Base-by-base conservation (phyloP, 2,329 filamentous ascomycete genomes). In the Coniochaeta prunicola region DNA sequence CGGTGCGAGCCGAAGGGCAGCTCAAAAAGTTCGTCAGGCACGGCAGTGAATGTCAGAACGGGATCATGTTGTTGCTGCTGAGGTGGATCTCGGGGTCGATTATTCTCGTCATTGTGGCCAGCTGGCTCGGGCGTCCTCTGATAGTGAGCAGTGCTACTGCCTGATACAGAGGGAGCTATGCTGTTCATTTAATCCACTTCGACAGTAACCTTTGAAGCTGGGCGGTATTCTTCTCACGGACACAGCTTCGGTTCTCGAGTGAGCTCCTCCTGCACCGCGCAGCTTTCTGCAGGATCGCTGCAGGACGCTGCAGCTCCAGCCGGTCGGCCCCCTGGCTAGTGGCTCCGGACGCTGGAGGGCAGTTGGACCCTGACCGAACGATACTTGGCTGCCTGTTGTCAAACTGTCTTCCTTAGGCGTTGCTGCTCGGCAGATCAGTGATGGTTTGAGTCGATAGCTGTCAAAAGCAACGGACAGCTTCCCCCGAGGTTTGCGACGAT, bases 1-100 rank as follows among this genome's bases (percentile, higher is more conserved):
- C 31, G 59, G 61, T 24, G 53, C 12, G 63, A 60, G 57, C 66
- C 66, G 61, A 69, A 64, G 61, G 68, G 67, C 59, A 77, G 73
- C 61, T 71, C 72, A 61, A 70, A 68, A 63, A 76, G 67, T 64
- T 77, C 72, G 66, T 66, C 69, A 58, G 75, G 70, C 55, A 77
- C 66, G 64, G 78, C 74, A 62, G 74, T 69, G 67, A 77, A 75
- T 62, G 69, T 73, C 62, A 77, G 56, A 58, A 65, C 59, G 50
- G 63, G 58, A 33, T 61, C 59, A 57, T 57, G 53, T 19, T 45
- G 42, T 19, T 34, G 58, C n/a, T 40, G 30, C 7, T 56, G 34
- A 19, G 15, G 34, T 42, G 33, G 50, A 33, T 48, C 50, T 9
- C 17, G 53, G 33, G 48, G 54, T 60, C 40, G 40, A 21, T 21